Evolutionary conservation across 2,329 filamentous ascomycete species (phyloP), one percentile per base, ranked within the genome.

Genomic region (Phaeosphaeria sp.): DNA sequence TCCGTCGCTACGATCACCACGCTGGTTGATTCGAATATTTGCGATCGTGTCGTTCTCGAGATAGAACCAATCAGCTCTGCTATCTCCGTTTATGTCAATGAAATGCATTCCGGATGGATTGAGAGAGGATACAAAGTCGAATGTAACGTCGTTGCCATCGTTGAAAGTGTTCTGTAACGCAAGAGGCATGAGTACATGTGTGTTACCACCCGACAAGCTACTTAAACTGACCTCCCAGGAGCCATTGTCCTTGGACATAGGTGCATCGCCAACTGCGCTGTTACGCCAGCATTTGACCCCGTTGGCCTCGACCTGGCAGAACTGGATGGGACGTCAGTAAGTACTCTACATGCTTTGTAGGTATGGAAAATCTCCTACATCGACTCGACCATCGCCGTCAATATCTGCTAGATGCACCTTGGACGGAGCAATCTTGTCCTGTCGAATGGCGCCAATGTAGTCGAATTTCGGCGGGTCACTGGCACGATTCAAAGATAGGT

Each of bases 201-300:
- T 13, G 30, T 13, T 36, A 13, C 6, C 30, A 36, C 11, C 11
- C 6, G 30, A 36, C 8, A 13, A 36, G 11, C 18, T 42, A 13
- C 2, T 24, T 2, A 13, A 27, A 17, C 17, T 24, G 21, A 13
- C 21, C 33, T n/a, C 30, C 30, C 11, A 36, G 11, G 30, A 36
- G 11, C 30, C 30, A n/a, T n/a, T n/a, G n/a, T n/a, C n/a, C n/a
- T n/a, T n/a, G n/a, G n/a, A n/a, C n/a, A n/a, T n/a, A n/a, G n/a
- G n/a, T 36, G 30, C 55, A 30, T 76, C 64, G 1, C 65, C 68
- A 27, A 57, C 54, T 17, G 71, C 69, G 8, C 71, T 72, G 43
- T 78, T 79, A 4, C 77, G 66, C 69, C 69, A 77, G 58, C 70
- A 77, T 2, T 60, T 58, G 22, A 72, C 60, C 2, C 72, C 74